phyloP scores from a whole-genome alignment of 441 rosid genomes.

The Hura crepitans region DNA sequence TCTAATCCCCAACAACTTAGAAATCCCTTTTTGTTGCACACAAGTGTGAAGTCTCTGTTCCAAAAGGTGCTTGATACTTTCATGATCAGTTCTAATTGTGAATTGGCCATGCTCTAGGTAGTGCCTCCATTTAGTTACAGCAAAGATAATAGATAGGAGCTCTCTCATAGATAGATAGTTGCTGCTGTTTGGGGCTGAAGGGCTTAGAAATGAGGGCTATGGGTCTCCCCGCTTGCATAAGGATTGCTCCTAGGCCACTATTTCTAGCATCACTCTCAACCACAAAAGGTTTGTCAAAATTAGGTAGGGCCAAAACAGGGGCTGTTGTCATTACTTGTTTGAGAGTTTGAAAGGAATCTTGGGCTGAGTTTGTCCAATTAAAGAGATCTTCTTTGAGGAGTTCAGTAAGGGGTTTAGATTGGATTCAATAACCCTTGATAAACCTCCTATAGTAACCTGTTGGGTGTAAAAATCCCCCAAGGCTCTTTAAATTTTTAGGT shows the following conservation, averaged over 20 bases:
- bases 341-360: background rate
- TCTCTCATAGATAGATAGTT: background rate
- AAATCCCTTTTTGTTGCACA: too few relatives aligned
- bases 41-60: too few relatives aligned
- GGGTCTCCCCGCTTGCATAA: too few relatives aligned
- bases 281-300: too few relatives aligned
- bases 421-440: background rate
- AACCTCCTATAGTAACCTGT: background rate
- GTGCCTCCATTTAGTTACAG: background rate
- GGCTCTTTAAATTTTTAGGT: background rate
- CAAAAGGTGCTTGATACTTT: background rate
- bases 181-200: background rate
- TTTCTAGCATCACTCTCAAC: too few relatives aligned
- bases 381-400: background rate
- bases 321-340: too few relatives aligned
- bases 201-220: background rate
- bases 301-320: too few relatives aligned
- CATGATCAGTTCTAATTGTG: background rate
- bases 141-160: background rate
- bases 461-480: background rate
- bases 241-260: background rate
- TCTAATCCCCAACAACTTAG: background rate
- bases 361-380: background rate
- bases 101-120: background rate
- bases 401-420: background rate